Evolutionary conservation across 176 grass and related monocot species (phyloP), one percentile per base, ranked within the genome.

Genomic region (Poa annua): DNA sequence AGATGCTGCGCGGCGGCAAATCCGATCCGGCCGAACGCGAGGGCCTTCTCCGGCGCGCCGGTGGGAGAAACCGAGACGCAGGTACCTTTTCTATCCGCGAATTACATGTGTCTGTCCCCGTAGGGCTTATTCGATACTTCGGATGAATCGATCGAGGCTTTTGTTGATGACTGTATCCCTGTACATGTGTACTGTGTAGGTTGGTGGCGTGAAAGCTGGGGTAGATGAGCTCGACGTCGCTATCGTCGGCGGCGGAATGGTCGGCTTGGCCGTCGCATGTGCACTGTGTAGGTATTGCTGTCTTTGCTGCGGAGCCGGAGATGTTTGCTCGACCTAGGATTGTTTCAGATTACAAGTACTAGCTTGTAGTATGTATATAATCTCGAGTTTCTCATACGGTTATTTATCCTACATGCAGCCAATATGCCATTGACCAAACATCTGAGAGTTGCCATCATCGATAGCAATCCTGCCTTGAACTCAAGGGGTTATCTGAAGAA

Each of bases 211-310:
- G 52, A 92, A 85, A 42, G 36, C 9, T 33, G 51, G 52, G 13
- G 50, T 74, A 15, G 81, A 89, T 11, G 84, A 86, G 69, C 91
- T 84, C 39, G 93, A 99, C 39, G 74, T 99, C n/a, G 85, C 96
- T 13, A 89, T 99, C 11, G 86, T 96, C n/a, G 96, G 96, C 45
- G 96, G 96, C 83, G 93, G 93, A 41, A 96, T 99, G 96, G 93
- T 99, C 34, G 96, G 96, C 19, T 82, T 99, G 81, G 91, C 93
- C 24, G 78, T 96, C 64, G 96, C 93, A 64, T 94, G 91, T 79
- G 93, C 96, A 88, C 59, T 99, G 50, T 99, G 96, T 99, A 93
- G 83, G 85, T 96, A 88, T 94, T 89, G 70, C 54, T 93, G 39
- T 29, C 29, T 29, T 29, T 29, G 29, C 29, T 29, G 29, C 29